Evolutionary conservation across 768 basidiomycete genomes (phyloP), one percentile per base, ranked within the genome.

Genomic region (Strobilomyces dryophilus): DNA sequence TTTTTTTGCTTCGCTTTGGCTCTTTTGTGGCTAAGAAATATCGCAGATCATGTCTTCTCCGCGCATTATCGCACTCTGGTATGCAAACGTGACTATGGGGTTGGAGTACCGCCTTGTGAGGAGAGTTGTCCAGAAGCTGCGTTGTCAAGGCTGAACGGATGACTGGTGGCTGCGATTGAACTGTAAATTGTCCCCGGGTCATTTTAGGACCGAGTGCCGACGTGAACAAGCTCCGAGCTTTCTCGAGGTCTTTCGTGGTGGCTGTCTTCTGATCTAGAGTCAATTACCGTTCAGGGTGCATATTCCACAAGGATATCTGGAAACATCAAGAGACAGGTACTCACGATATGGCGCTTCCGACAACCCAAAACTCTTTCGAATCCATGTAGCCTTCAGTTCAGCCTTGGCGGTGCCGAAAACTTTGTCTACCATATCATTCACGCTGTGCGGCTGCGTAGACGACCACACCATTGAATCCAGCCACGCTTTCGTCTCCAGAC

Each of bases 381-480:
- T 87, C 91, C 91, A 93, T 0, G 91, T 74, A 0, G 83, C 87
- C 15, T 80, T 67, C 5, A 91, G 69, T 17, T 66, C 61, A 47
- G 70, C 69, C 26, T 68, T 63, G 0, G 66, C 49, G 5, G 70
- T 61, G 11, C 75, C 80, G 63, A 92, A 90, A 32, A 78, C 76
- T 34, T 73, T 74, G 20, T 78, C 65, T 0, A 88, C 85, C 91
- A 93, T 92, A 59, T 85, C 83, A 0, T 71, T 67, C 9, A 91
- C 90, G 63, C 81, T 89, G 46, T 84, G 84, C 2, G 89, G 88
- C 62, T 91, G 88, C 5, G 91, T 91, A 3, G 86, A 89, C 62
- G 86, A 89, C 91, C 91, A 94, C 5, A 94, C 79, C 87, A 92
- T 92, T 5, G 86, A 83, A 53, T 91, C 87, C 18, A 92, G 75